These are phyloP conservation scores for Starmerella sirachaensis DNA, from an alignment of 805 yeast genomes.

Conservation along the genomic window DNA sequence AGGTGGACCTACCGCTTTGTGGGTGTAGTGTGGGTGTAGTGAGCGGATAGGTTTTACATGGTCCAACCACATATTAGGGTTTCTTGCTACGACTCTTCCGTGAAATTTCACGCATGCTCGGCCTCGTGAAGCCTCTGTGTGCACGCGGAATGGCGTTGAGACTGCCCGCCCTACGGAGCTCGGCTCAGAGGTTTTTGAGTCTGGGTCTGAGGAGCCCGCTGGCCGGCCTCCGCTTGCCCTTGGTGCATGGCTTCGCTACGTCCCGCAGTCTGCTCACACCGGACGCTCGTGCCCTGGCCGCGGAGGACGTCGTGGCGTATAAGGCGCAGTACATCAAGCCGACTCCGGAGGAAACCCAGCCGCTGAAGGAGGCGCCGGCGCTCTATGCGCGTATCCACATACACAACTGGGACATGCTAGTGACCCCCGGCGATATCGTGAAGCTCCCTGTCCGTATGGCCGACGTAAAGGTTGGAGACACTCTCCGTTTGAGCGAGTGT, in stretches of 20 bases:
- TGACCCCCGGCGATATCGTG: constrained; percentile 81
- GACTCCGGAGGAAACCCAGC: constrained; percentile 35
- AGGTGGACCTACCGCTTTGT: no score
- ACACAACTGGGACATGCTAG: constrained; percentile 74
- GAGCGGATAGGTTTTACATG: no score
- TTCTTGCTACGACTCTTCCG: no score
- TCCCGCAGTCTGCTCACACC: not conserved
- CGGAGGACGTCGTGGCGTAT: constrained; percentile 21
- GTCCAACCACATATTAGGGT: no score
- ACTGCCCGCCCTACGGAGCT: no score
- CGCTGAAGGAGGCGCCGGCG: constrained; percentile 53
- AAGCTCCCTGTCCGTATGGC: constrained; percentile 67
- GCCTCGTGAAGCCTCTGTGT: no score
- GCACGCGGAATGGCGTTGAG: no score
- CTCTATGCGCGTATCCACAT: constrained; percentile 74
- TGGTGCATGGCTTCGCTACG: not conserved
- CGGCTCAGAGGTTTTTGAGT: not conserved
- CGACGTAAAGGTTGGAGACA: constrained; percentile 72
- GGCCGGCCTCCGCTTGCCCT: no score
- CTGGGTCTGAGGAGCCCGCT: not conserved
- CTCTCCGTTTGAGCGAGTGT: constrained; percentile 60
- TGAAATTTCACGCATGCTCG: no score
- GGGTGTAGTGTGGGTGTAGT: no score
- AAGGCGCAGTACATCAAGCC: constrained; percentile 23
- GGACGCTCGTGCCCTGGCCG: constrained; percentile 2